Conservation (phyloP, 192 early-diverging fungal species). For the Piromyces sp. region DNA sequence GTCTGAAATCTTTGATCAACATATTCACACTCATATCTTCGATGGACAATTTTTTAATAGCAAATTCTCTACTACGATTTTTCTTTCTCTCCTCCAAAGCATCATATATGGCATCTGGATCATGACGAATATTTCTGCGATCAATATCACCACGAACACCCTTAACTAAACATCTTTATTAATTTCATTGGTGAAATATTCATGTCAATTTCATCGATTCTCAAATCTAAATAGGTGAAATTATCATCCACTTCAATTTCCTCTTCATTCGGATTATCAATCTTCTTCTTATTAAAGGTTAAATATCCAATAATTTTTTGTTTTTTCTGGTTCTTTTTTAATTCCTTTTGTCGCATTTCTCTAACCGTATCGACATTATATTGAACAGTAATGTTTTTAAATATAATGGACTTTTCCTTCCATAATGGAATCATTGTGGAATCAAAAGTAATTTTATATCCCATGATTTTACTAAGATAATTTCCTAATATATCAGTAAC, state of each 20-base stretch:
- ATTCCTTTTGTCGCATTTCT: neutral
- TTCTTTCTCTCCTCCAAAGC: constrained; percentile 71
- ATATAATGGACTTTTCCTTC: constrained; percentile 67
- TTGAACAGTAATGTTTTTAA: constrained; percentile 58
- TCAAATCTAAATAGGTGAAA: constrained; percentile 74
- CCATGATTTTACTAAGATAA: constrained; percentile 62
- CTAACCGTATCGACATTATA: constrained; percentile 11
- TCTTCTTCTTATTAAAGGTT: neutral
- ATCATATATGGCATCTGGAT: constrained; percentile 36
- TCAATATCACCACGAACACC: constrained; percentile 68
- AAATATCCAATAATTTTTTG: neutral
- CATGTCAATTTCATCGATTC: constrained; percentile 5
- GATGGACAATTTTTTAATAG: constrained; percentile 73
- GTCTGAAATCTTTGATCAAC: constrained; percentile 40
- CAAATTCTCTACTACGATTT: constrained; percentile 68
- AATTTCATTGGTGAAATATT: neutral
- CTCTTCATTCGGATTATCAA: neutral
- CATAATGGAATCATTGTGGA: constrained; percentile 83
- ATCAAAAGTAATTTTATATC: constrained; percentile 70
- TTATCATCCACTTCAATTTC: constrained; percentile 41
- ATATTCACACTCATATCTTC: constrained; percentile 9
- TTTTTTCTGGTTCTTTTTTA: neutral
- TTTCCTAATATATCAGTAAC: constrained; percentile 57
- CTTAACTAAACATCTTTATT: constrained; percentile 50
- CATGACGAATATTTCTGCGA: constrained; percentile 5